These are phyloP conservation scores for Cicer arietinum DNA, from an alignment of 306 rosid genomes.

Conservation along the genomic window DNA sequence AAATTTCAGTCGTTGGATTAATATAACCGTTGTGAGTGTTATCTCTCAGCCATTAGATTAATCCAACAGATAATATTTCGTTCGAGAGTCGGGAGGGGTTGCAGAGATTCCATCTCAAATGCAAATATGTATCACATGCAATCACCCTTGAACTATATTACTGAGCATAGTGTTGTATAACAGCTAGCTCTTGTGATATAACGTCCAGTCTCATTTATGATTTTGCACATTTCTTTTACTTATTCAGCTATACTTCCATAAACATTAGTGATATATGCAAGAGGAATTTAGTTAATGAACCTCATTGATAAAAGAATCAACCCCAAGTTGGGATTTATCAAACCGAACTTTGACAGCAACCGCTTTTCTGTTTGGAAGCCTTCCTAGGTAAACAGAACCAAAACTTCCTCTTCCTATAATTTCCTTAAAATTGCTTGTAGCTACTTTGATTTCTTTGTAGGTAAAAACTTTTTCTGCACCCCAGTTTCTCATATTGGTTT, in stretches of 20 bases:
- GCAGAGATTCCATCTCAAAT: background rate
- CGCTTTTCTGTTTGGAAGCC: slow-evolving; percentile 69
- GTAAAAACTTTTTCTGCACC: slow-evolving; percentile 75
- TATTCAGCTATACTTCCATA: slow-evolving; percentile 12
- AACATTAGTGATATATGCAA: background rate
- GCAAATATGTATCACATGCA: background rate
- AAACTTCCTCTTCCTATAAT: slow-evolving; percentile 89
- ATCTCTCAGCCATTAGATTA: background rate
- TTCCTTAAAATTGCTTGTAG: slow-evolving; percentile 83
- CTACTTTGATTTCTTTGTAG: slow-evolving; percentile 82
- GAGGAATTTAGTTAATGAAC: slow-evolving; percentile 48
- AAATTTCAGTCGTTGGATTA: background rate
- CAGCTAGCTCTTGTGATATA: background rate
- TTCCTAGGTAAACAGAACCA: slow-evolving; percentile 91
- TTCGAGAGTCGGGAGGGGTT: background rate
- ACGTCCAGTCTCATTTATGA: slow-evolving; percentile 6
- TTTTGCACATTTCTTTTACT: slow-evolving; percentile 26
- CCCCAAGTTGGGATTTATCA: slow-evolving; percentile 86
- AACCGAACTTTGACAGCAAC: slow-evolving; percentile 93
- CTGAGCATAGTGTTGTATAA: too few relatives aligned
- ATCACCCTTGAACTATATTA: too few relatives aligned
- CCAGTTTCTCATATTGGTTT: slow-evolving; percentile 75
- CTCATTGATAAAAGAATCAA: slow-evolving; percentile 94
- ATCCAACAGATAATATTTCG: background rate
- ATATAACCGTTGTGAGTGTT: background rate